Base-by-base conservation (phyloP, 2,329 filamentous ascomycete genomes). In the Aspergillus felis region DNA sequence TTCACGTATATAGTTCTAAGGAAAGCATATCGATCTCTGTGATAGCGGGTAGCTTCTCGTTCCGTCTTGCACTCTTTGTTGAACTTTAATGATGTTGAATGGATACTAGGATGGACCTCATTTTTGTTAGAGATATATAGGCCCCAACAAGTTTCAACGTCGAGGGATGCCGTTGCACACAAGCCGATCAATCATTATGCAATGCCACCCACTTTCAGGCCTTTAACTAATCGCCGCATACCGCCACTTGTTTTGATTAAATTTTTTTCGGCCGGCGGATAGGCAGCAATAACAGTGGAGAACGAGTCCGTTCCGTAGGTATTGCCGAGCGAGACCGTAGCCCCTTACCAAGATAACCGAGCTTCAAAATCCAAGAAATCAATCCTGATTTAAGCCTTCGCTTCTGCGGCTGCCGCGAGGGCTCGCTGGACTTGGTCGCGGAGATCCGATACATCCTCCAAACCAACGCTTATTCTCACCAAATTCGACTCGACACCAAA, bases 401-500 rank as follows among this genome's bases (percentile, higher is more conserved):
- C 60, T 14, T 60, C 57, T 55, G 65, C 64, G 20, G 82, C 78
- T 38, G 84, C 87, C 55, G 83, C 79, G 59, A 97, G 78, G n/a
- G 93, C 93, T 51, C 72, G 79, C 57, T 81, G 75, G 67, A 97
- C 90, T 20, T 82, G 83, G 14, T 73, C 74, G 32, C 83, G 81
- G 65, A 97, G 74, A 57, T 87, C 83, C 25, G 81, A 78, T 1
- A 86, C 83, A 60, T 94, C 90, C 72, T 99, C 94, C 53, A 99
- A 75, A 0, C 94, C 94, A 54, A 97, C 89, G 68, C 92, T 97
- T 63, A 97, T 85, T 46, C 94, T 84, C 50, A 97, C 82, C 56
- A 99, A 75, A 71, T 91, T 84, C 1, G 85, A 84, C 55, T 94
- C 88, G 3, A 97, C 90, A 0, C 92, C 91, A 71, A 88, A 93